Evolutionary conservation across 768 basidiomycete species (phyloP), one percentile per base, ranked within the genome.

Genomic region (Russula vinacea): DNA sequence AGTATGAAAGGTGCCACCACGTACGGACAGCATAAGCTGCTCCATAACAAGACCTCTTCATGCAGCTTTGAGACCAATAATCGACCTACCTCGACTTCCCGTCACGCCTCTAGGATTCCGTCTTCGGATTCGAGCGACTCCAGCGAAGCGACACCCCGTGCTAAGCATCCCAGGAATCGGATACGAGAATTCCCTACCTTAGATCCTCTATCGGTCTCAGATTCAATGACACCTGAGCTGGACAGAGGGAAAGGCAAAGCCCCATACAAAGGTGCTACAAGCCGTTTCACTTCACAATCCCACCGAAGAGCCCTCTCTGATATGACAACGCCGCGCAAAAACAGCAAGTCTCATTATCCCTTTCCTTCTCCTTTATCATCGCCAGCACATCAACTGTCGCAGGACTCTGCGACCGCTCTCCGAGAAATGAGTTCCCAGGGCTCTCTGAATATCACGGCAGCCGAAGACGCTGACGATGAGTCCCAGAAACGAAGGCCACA

Each of bases 321-420:
- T 44, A 56, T 10, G 37, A 42, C 37, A 11, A 42, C 39, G 3
- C 66, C 52, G 22, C 54, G 40, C 33, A 58, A 51, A 66, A 37
- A 40, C 39, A 24, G 29, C 56, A 64, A 45, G 44, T 66, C 58
- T n/a, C 51, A 11, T 49, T 62, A 64, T 52, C 68, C 68, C 5
- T 22, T 61, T 17, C 52, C 49, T 57, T 69, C 68, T 32, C 62
- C 66, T 7, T 35, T 67, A 17, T 67, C 68, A n/a, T 69, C 68
- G 19, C 66, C 68, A 5, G 59, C 16, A 17, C 17, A 33, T 44
- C 42, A 24, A n/a, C 49, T 26, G 19, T 53, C 60, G 9, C 52
- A 54, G 22, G 59, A 35, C 32, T 19, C 57, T 58, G 14, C 29
- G 2, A 42, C 42, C 29, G 44, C 22, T 14, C 24, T 66, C 24